A percentile compares a stretch with the other conserved stretches of the same genome.
phyloP scores from a whole-genome alignment of 2,329 filamentous ascomycete genomes.

The Diatrype stigma region DNA sequence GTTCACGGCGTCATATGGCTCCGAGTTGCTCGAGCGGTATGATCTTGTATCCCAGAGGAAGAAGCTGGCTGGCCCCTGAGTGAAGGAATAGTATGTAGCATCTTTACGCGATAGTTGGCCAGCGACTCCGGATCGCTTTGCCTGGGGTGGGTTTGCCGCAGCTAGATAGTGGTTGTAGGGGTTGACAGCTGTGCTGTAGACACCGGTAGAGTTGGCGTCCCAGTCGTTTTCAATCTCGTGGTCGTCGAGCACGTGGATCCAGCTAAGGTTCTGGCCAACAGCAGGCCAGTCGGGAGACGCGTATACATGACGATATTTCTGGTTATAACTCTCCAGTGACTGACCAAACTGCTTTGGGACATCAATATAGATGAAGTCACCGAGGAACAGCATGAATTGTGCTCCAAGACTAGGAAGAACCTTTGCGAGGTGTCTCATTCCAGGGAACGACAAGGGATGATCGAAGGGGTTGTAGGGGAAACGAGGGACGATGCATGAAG shows the following conservation, averaged over 20 bases:
- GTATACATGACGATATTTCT: slow-evolving; percentile 94
- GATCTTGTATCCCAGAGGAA: slow-evolving; percentile 92
- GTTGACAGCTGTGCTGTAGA: slow-evolving; percentile 75
- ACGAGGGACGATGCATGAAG: slow-evolving; percentile 86
- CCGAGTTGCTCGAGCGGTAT: slow-evolving; percentile 68
- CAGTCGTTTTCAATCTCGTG: slow-evolving; percentile 97
- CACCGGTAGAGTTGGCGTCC: slow-evolving; percentile 73
- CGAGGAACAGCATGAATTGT: slow-evolving; percentile 77
- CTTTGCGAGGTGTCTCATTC: slow-evolving; percentile 71
- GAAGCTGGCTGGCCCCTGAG: slow-evolving; percentile 85
- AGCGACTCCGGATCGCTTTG: slow-evolving; percentile 44
- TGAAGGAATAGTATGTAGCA: slow-evolving; percentile 84
- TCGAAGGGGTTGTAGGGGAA: slow-evolving; percentile 86
- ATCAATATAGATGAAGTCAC: slow-evolving; percentile 88
- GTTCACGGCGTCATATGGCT: slow-evolving; percentile 54
- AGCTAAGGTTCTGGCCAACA: slow-evolving; percentile 76
- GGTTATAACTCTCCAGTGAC: slow-evolving; percentile 70
- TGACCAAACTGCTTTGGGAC: slow-evolving; percentile 77
- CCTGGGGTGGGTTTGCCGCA: slow-evolving; percentile 72
- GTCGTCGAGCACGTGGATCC: slow-evolving; percentile 96
- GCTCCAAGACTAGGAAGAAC: slow-evolving; percentile 67
- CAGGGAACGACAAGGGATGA: slow-evolving; percentile 77
- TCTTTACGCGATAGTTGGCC: slow-evolving; percentile 36
- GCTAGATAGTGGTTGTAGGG: slow-evolving; percentile 86
- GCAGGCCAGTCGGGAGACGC: slow-evolving; percentile 86